Conservation (phyloP, 2,329 filamentous ascomycete genomes). For the Thermoascus crustaceus region DNA sequence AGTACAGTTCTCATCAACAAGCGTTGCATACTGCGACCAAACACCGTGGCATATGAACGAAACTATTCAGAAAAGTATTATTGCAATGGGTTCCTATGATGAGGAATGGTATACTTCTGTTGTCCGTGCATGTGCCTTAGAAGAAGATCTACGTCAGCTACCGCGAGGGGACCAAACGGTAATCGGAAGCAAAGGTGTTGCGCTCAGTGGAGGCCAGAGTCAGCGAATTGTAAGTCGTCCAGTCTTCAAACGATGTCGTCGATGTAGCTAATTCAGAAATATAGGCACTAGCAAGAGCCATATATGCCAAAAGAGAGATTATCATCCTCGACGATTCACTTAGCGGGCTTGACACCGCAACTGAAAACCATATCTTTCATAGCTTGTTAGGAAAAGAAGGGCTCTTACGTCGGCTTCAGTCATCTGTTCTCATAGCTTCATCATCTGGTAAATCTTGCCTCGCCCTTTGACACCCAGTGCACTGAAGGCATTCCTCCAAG, state of each 20-base stretch:
- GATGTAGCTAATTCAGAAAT: not conserved
- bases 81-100: slow-evolving; percentile 29
- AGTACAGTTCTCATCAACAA: slow-evolving; percentile 22
- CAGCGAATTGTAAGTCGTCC: slow-evolving; percentile 38
- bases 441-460: slow-evolving; percentile 7
- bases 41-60: slow-evolving; percentile 35
- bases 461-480: not conserved
- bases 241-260: not conserved
- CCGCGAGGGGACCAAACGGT: slow-evolving; percentile 37
- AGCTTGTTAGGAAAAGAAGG: slow-evolving; percentile 10
- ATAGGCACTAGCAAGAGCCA: slow-evolving; percentile 33
- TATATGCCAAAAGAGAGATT: slow-evolving; percentile 34
- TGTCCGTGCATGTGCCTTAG: slow-evolving; percentile 25
- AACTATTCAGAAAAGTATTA: slow-evolving; percentile 34
- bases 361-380: slow-evolving; percentile 11
- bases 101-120: slow-evolving; percentile 30
- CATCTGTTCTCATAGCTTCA: slow-evolving; percentile 9
- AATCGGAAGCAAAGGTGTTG: slow-evolving; percentile 44
- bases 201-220: slow-evolving; percentile 46
- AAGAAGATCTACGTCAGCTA: slow-evolving; percentile 23
- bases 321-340: slow-evolving; percentile 10
- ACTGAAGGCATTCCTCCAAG: not conserved
- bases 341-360: slow-evolving; percentile 11
- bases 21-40: slow-evolving; percentile 36
- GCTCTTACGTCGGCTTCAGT: slow-evolving; percentile 6